Evolutionary conservation across 1,284 basidiomycete species (phyloP).

Genomic region (Thecaphora thlaspeos): DNA sequence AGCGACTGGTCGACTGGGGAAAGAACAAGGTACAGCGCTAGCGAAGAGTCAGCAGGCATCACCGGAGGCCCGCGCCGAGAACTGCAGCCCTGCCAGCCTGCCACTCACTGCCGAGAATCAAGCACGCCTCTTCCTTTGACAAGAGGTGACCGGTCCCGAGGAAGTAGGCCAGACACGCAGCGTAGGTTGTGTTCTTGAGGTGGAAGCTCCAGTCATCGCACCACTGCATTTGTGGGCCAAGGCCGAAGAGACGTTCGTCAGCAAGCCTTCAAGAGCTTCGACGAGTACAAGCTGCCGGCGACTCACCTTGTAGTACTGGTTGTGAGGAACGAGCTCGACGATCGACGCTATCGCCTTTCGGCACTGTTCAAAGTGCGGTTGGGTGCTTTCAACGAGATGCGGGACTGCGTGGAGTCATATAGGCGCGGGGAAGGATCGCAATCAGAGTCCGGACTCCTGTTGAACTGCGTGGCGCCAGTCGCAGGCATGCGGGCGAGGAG

Average conservation of each 20-base stretch:
- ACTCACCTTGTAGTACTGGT: conserved; percentile 30
- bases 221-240: conserved; percentile 3
- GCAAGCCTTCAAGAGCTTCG: too few relatives aligned
- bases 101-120: conserved; percentile 22
- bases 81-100: too few relatives aligned
- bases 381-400: background rate
- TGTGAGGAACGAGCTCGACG: conserved; percentile 12
- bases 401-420: conserved; percentile 7
- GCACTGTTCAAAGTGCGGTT: background rate
- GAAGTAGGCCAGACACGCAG: conserved; percentile 17
- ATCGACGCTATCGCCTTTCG: conserved; percentile 6
- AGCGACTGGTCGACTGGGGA: conserved; percentile 1
- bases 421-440: too few relatives aligned
- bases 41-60: too few relatives aligned
- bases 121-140: conserved; percentile 20
- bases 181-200: conserved; percentile 16
- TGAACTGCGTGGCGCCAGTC: too few relatives aligned
- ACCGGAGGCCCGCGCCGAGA: too few relatives aligned
- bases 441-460: too few relatives aligned
- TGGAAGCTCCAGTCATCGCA: conserved; percentile 22
- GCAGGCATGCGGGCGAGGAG: background rate
- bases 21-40: too few relatives aligned
- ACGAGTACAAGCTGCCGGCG: background rate
- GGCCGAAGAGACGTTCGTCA: too few relatives aligned
- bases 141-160: conserved; percentile 30